Percentiles rank a stretch among this genome's conserved stretches.
Conservation (phyloP, 208 protist genomes). For the Leptomonas seymouri region DNA sequence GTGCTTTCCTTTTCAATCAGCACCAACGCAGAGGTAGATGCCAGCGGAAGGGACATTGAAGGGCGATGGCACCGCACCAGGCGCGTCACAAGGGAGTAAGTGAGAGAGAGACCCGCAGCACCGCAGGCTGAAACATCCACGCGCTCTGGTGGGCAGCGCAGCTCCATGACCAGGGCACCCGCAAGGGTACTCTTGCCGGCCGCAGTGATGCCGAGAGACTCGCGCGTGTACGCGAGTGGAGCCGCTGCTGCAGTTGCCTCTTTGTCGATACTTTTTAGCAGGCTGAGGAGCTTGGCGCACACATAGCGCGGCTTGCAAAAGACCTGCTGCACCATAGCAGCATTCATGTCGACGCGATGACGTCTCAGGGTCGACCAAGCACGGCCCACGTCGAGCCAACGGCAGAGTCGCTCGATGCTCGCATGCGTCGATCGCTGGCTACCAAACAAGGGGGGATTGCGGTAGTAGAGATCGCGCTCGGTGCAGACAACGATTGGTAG, state of each 20-base stretch:
- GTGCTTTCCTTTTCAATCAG: constrained; percentile 85
- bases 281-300: neutral
- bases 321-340: neutral
- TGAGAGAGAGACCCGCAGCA: constrained; percentile 14
- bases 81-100: constrained; percentile 21
- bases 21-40: constrained; percentile 36
- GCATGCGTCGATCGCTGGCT: constrained; percentile 35
- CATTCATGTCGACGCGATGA: neutral
- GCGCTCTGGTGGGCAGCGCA: constrained; percentile 8
- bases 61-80: constrained; percentile 17
- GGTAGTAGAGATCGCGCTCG: constrained; percentile 84
- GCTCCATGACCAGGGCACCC: constrained; percentile 35
- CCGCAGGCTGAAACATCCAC: constrained; percentile 20
- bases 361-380: neutral
- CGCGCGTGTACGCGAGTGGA: constrained; percentile 40
- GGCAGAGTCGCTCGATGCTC: constrained; percentile 31
- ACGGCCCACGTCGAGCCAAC: constrained; percentile 28
- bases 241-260: neutral
- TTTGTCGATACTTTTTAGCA: neutral
- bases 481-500: constrained; percentile 33
- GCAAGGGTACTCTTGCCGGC: constrained; percentile 40
- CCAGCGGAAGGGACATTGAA: neutral
- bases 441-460: constrained; percentile 57
- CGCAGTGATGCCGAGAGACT: constrained; percentile 48
- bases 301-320: constrained; percentile 18